Evolutionary conservation across 148 eudicot genomes (phyloP), one percentile per base, ranked within the genome.

Genomic region (Vaccinium macrocarpon): DNA sequence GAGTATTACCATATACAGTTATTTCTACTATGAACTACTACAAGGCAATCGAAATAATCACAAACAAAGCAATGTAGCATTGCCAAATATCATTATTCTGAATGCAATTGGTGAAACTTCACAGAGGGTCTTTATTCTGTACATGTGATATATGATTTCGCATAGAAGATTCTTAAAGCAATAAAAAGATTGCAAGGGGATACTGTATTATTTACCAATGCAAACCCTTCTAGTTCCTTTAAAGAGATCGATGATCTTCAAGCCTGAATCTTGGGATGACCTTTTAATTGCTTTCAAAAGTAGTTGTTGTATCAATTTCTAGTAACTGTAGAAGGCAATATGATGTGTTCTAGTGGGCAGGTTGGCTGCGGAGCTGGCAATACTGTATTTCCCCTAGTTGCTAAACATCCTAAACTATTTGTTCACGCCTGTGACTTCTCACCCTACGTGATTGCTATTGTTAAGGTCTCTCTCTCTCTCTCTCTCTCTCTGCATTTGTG

Each of bases 321-420:
- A 18, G 5, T 79, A 15, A n/a, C 70, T 29, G 74, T 55, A 12
- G 8, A 80, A 46, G 46, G 29, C 4, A 2, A 48, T 25, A 11
- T 64, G 42, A 29, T 48, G 55, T 42, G 73, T 76, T 1, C 32
- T 75, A 13, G 16, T 78, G 79, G 8, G 8, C 87, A 90, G 92
- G 87, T 88, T 81, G 92, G 92, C 57, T 90, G 90, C 79, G 92
- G 92, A 87, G 88, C 89, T 32, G 92, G 92, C n/a, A 90, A 88
- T 76, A 87, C 90, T 25, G 79, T 90, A 48, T 90, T 90, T 57
- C 92, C 92, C 11, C 87, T 90, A 50, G 66, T 79, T 82, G 84
- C 88, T 70, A 82, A 85, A 52, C 84, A 84, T 85, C 92, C 90
- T 62, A 84, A 88, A 27, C 85, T 90, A 27, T 90, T 83, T 66